These are phyloP conservation scores for Nasturtium officinale DNA, from an alignment of 345 rosid species.

Conservation along the genomic window DNA sequence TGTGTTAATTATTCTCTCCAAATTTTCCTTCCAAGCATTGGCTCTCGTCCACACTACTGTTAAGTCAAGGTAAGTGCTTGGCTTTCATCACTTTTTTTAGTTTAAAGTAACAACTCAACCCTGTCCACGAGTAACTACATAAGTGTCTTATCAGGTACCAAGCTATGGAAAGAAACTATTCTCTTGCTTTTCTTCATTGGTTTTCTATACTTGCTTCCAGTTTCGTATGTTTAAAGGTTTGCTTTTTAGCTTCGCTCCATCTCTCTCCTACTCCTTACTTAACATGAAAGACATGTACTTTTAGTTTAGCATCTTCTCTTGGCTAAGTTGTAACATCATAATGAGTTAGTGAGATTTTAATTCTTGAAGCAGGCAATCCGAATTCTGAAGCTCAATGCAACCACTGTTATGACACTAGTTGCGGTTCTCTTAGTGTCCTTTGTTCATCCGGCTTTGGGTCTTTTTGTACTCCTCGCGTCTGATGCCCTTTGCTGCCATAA, in stretches of 20 bases:
- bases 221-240: constrained; percentile 68
- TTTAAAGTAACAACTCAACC: neutral
- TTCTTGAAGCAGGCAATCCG: constrained; percentile 64
- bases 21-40: constrained; percentile 64
- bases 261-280: constrained; percentile 6
- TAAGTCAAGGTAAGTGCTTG: constrained; percentile 62
- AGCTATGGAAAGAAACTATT: constrained; percentile 53
- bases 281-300: constrained; percentile 7
- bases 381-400: constrained; percentile 65
- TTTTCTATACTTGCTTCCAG: constrained; percentile 63
- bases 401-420: constrained; percentile 53
- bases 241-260: constrained; percentile 23
- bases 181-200: constrained; percentile 57
- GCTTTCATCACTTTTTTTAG: constrained; percentile 15
- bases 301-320: neutral
- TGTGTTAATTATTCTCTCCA: constrained; percentile 64
- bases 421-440: constrained; percentile 68
- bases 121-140: constrained; percentile 28
- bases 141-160: constrained; percentile 59
- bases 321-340: neutral
- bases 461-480: constrained; percentile 60
- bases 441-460: constrained; percentile 92
- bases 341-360: constrained; percentile 26
- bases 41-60: constrained; percentile 69
- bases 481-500: constrained; percentile 77